These are phyloP conservation scores for Euphorbia tirucalli DNA, from an alignment of 345 rosid genomes.

Conservation along the genomic window DNA sequence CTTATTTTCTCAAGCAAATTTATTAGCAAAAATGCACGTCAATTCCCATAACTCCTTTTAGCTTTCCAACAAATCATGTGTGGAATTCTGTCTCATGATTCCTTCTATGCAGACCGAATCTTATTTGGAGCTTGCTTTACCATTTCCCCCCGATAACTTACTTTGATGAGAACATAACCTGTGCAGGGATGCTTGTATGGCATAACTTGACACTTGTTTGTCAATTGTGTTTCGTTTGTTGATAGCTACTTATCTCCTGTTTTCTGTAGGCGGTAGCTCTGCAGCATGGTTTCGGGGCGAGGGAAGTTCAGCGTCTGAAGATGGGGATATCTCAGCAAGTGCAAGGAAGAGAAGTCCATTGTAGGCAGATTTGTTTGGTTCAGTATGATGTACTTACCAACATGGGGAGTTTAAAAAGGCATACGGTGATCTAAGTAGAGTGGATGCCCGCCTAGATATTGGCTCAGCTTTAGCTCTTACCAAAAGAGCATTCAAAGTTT, in stretches of 20 bases:
- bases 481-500: conserved; percentile 38
- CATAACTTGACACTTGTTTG: background rate
- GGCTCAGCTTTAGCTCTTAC: conserved; percentile 61
- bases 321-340: conserved; percentile 16
- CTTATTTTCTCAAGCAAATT: background rate
- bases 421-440: conserved; percentile 69
- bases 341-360: conserved; percentile 51
- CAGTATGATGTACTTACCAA: conserved; percentile 69
- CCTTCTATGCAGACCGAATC: too few species aligned
- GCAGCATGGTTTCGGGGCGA: conserved; percentile 60
- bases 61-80: too few species aligned
- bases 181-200: background rate
- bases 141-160: too few species aligned
- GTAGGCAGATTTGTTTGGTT: conserved; percentile 62
- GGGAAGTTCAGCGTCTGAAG: conserved; percentile 24
- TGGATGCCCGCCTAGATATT: conserved; percentile 75
- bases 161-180: background rate
- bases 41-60: too few species aligned
- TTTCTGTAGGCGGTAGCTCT: conserved; percentile 47
- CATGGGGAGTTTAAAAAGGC: conserved; percentile 60
- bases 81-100: too few species aligned
- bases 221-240: background rate
- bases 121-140: background rate
- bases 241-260: conserved; percentile 8
- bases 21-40: too few species aligned